Base-by-base conservation (phyloP, 176 grass and related monocot species). In the Rhynchospora pubera region DNA sequence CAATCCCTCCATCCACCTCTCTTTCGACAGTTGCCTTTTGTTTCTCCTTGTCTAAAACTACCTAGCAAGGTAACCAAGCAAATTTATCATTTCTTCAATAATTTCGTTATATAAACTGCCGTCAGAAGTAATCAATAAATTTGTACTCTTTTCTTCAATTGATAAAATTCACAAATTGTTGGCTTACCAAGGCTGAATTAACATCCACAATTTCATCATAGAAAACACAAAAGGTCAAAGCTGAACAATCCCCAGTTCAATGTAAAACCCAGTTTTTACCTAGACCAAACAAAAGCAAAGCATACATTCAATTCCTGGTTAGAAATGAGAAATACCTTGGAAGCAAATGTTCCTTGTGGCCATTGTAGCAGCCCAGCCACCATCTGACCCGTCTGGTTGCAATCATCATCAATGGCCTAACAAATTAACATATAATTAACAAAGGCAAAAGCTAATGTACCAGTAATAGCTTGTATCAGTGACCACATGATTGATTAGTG, bases 381-480 rank as follows among this genome's bases (percentile, higher is more conserved):
- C 92, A 94, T 98, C 82, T 98, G 92, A 64, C 96, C 96, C 60
- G 92, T 94, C 88, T 94, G 96, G 68, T 98, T 98, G 90, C 96
- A 98, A 57, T 94, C 96, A 24, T 94, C 92, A 80, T 98, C 90
- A 91, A 98, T 98, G 22, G 96, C 96, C 92, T 98, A 88, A 53
- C 47, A 65, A 24, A 80, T 52, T 14, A 59, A 39, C 62, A 61
- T 64, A 80, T 59, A 6, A 78, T n/a, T 56, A 56, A 77, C 50
- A 61, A 22, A 58, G 26, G 26, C 47, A 86, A 57, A 56, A 32
- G 14, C 13, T 5, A 45, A 44, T 68, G 8, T 19, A 70, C 39
- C 34, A 45, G 16, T 21, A 34, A 12, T 56, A 10, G 22, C 23
- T 77, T 34, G 50, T 77, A 77, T 56, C 50, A 32, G 24, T 56